Percentiles rank a stretch among this genome's conserved stretches.
Conservation (phyloP, 371 early-diverging fungal genomes). For the Mucor irregularis region DNA sequence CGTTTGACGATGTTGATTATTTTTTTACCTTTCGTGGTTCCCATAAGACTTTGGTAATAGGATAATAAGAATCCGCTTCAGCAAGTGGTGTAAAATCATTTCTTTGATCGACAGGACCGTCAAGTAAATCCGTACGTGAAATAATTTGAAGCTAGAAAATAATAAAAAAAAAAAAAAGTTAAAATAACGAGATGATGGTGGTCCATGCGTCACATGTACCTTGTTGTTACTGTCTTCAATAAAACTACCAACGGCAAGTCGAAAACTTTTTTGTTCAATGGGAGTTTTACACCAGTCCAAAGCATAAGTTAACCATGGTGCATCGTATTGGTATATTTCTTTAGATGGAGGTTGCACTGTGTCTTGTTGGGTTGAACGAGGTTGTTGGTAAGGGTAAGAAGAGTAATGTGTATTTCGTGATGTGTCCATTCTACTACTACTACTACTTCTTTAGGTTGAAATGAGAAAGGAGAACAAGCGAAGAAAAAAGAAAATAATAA, state of each 20-base stretch:
- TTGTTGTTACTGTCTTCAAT: conserved; percentile 82
- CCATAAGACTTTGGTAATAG: conserved; percentile 90
- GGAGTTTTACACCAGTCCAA: conserved; percentile 81
- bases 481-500: conserved; percentile 1
- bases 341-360: conserved; percentile 36
- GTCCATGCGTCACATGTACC: conserved; percentile 39
- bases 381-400: conserved; percentile 22
- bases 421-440: conserved; percentile 21
- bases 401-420: conserved; percentile 25
- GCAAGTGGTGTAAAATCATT: conserved; percentile 76
- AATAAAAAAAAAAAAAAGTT: background rate
- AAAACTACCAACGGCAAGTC: conserved; percentile 84
- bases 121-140: conserved; percentile 52
- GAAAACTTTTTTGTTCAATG: conserved; percentile 64
- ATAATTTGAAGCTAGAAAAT: conserved; percentile 60
- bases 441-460: background rate
- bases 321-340: conserved; percentile 82
- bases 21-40: conserved; percentile 73
- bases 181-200: background rate
- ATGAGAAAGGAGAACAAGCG: background rate
- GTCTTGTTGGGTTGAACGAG: conserved; percentile 9
- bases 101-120: conserved; percentile 32
- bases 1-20: no score
- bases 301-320: conserved; percentile 87
- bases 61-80: conserved; percentile 82